These are phyloP conservation scores for Quercus suber DNA, from an alignment of 306 rosid genomes.

Conservation along the genomic window DNA sequence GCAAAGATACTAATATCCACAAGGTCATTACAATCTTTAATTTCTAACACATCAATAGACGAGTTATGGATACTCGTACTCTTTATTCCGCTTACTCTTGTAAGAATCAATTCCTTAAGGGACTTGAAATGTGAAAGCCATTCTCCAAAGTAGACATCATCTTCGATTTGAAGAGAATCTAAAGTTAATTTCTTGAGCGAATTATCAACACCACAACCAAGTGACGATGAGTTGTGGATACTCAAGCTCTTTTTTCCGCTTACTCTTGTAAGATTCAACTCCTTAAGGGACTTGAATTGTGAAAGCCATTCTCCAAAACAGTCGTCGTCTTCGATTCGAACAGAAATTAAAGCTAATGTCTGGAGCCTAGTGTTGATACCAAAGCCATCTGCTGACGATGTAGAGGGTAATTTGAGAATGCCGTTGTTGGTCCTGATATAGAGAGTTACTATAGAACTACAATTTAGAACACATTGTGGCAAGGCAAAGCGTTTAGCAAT, in stretches of 20 bases:
- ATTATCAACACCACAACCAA: no score
- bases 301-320: background rate
- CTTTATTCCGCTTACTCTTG: background rate
- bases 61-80: background rate
- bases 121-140: no score
- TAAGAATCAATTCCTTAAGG: no score
- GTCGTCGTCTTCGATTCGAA: background rate
- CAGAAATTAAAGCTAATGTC: background rate
- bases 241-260: background rate
- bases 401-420: background rate
- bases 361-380: background rate
- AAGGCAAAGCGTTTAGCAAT: background rate
- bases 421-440: rapidly evolving
- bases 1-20: background rate
- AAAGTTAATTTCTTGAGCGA: no score
- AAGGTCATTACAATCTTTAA: background rate
- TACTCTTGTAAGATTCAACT: background rate
- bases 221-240: no score
- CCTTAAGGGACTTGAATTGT: background rate
- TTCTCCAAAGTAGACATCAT: no score
- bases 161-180: no score
- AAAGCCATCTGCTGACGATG: no score
- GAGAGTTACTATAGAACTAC: background rate
- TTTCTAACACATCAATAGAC: background rate
- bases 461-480: background rate